Base-by-base conservation (phyloP, 257 asterid genomes). In the Capsicum baccatum region DNA sequence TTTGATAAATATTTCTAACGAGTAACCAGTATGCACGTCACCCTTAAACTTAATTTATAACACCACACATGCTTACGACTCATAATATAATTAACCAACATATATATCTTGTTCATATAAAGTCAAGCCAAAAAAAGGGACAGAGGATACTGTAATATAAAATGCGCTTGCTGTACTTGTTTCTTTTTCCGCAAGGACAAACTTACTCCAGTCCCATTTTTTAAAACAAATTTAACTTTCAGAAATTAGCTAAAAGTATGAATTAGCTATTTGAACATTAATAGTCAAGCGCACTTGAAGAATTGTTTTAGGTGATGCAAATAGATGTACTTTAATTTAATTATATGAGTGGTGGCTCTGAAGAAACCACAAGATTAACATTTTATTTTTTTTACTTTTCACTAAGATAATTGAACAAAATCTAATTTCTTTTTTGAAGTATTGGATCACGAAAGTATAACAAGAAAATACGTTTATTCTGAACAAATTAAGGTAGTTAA, bases 1-100 rank as follows among this genome's bases (percentile, higher is more conserved):
- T 54, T 54, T 33, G 14, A 54, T 78, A 26, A 54, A 78, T 54
- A 71, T n/a, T 19, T 71, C n/a, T 78, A 78, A 54, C 6, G 11
- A 48, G 80, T 73, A 48, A 48, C 59, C 16, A 78, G 82, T 33
- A 78, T 54, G 66, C 82, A 78, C 82, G 82, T 78, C 44, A 78
- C 33, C 33, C 33, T 54, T 33, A 50, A 76, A 15, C 33, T 54
- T 33, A 50, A 76, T 52, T 78, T 78, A 78, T 78, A 33, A 78
- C 19, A 54, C 82, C 13, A 54, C 50, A 54, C 82, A 33, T 54
- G 82, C 50, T 54, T 64, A 78, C 82, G 82, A 78, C 82, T 78
- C 48, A 33, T 33, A 52, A 78, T 26, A 54, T 54, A 78, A 78
- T 54, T 54, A 78, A 78, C 82, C 66, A 78, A 54, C 50, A 54